A percentile compares a stretch with the other conserved stretches of the same genome.
Conservation (phyloP, 371 early-diverging fungal genomes). For the Mucor velutinosus region DNA sequence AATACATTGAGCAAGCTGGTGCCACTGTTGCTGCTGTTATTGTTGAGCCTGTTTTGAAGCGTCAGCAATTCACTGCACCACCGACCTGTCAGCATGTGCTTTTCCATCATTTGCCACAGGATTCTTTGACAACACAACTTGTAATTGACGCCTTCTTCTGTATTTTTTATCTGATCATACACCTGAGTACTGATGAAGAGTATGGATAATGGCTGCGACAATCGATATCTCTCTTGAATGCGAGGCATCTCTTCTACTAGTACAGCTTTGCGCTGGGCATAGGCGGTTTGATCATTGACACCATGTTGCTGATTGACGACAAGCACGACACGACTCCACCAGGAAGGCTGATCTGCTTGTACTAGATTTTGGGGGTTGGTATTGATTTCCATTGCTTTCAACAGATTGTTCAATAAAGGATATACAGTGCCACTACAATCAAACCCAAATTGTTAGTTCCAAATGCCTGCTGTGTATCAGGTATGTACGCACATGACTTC, state of each 20-base stretch:
- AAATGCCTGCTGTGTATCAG: background rate
- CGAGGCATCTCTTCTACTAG: slow-evolving; percentile 16
- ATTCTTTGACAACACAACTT: slow-evolving; percentile 15
- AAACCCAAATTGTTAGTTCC: background rate
- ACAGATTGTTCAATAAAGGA: slow-evolving; percentile 8
- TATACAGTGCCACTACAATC: slow-evolving; percentile 8
- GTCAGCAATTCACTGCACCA: slow-evolving; percentile 15
- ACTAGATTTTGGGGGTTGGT: background rate
- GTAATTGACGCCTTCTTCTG: slow-evolving; percentile 3
- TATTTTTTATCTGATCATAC: background rate
- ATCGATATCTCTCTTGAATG: slow-evolving; percentile 14
- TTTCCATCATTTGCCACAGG: slow-evolving; percentile 26
- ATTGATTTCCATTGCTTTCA: slow-evolving; percentile 8
- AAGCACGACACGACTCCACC: slow-evolving; percentile 25
- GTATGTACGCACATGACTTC: slow-evolving; percentile 18
- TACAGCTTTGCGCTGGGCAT: slow-evolving; percentile 9
- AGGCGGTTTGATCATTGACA: background rate
- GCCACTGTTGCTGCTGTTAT: background rate
- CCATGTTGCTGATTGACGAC: slow-evolving; percentile 19
- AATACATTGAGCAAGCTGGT: slow-evolving; percentile 2
- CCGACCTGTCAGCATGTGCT: slow-evolving; percentile 14
- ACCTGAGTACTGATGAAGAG: slow-evolving; percentile 13
- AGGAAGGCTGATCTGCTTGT: slow-evolving; percentile 7
- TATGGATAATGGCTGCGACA: slow-evolving; percentile 13
- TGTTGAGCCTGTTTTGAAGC: slow-evolving; percentile 4